A percentile compares a stretch with the other conserved stretches of the same genome.
Evolutionary conservation across 2,329 filamentous ascomycete species (phyloP).

Genomic region (Microdochium trichocladiopsis): DNA sequence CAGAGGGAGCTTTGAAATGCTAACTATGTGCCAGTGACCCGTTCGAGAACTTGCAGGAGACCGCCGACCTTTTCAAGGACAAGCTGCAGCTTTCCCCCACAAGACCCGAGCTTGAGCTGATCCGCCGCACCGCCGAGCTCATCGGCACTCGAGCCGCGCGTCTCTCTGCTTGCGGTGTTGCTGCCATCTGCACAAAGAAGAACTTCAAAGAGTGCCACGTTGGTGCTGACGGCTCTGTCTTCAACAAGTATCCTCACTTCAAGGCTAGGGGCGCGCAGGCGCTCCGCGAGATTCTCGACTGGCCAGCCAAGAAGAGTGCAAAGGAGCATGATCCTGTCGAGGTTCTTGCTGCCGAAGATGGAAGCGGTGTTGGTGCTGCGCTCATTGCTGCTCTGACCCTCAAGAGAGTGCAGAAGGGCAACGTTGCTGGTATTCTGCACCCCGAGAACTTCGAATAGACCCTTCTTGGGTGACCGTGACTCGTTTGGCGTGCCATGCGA

Average conservation of each 20-base stretch:
- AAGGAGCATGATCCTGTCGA: slow-evolving; percentile 82
- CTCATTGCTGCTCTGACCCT: slow-evolving; percentile 74
- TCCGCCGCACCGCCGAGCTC: slow-evolving; percentile 82
- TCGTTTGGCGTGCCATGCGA: neutral
- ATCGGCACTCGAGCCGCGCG: slow-evolving; percentile 93
- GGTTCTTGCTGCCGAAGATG: slow-evolving; percentile 87
- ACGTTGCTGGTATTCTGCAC: slow-evolving; percentile 56
- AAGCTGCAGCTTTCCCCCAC: slow-evolving; percentile 67
- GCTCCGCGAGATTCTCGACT: slow-evolving; percentile 91
- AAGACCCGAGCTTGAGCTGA: slow-evolving; percentile 77
- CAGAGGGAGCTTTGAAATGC: neutral
- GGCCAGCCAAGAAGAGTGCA: slow-evolving; percentile 62
- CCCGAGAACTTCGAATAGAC: slow-evolving; percentile 51
- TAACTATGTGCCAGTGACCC: slow-evolving; percentile 56
- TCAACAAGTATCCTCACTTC: slow-evolving; percentile 99
- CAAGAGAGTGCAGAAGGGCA: slow-evolving; percentile 57
- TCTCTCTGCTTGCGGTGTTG: slow-evolving; percentile 88
- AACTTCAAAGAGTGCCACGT: slow-evolving; percentile 82
- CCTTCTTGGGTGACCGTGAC: neutral
- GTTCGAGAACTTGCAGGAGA: slow-evolving; percentile 91
- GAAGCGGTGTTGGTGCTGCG: slow-evolving; percentile 92
- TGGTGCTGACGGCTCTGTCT: slow-evolving; percentile 92
- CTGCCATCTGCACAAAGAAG: slow-evolving; percentile 97
- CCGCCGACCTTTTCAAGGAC: slow-evolving; percentile 70
- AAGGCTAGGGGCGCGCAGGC: slow-evolving; percentile 86